Percentiles rank a stretch among this genome's conserved stretches.
Evolutionary conservation across 164 flowering plant species (phyloP).

Genomic region (Vitis labrusca): DNA sequence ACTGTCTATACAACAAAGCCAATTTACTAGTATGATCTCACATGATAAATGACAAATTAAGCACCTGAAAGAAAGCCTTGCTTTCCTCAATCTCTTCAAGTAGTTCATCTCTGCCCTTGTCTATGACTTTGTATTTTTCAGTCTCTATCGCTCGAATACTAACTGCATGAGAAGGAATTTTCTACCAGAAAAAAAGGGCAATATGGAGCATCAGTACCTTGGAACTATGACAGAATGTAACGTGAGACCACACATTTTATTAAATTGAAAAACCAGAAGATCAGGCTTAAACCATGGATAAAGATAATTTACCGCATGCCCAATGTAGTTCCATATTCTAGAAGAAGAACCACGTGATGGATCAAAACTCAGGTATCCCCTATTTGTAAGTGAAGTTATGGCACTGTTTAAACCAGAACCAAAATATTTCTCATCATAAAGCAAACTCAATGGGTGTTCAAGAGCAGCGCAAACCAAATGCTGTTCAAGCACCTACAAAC

Average conservation of each 20-base stretch:
- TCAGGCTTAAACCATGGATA: slow-evolving; percentile 1
- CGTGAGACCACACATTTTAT: not conserved
- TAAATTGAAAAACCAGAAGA: not conserved
- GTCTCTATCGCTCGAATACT: slow-evolving; percentile 84
- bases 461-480: slow-evolving; percentile 83
- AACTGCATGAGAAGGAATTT: slow-evolving; percentile 63
- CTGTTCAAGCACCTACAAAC: slow-evolving; percentile 77
- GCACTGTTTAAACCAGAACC: slow-evolving; percentile 61
- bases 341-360: slow-evolving; percentile 45
- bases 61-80: slow-evolving; percentile 96
- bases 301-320: slow-evolving; percentile 61
- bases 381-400: slow-evolving; percentile 44
- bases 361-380: slow-evolving; percentile 56
- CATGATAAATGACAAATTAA: not conserved
- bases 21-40: not conserved
- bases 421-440: slow-evolving; percentile 76
- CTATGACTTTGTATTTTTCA: slow-evolving; percentile 70
- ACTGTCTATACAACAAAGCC: not conserved
- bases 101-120: slow-evolving; percentile 46
- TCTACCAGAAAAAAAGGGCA: slow-evolving; percentile 35
- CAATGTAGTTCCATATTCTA: slow-evolving; percentile 81
- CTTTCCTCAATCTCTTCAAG: slow-evolving; percentile 98
- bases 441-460: slow-evolving; percentile 77
- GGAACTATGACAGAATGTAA: not conserved
- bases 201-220: not conserved